A percentile compares a stretch with the other conserved stretches of the same genome.
Evolutionary conservation across 345 rosid genomes (phyloP).

Genomic region (Sonneratia caseolaris): DNA sequence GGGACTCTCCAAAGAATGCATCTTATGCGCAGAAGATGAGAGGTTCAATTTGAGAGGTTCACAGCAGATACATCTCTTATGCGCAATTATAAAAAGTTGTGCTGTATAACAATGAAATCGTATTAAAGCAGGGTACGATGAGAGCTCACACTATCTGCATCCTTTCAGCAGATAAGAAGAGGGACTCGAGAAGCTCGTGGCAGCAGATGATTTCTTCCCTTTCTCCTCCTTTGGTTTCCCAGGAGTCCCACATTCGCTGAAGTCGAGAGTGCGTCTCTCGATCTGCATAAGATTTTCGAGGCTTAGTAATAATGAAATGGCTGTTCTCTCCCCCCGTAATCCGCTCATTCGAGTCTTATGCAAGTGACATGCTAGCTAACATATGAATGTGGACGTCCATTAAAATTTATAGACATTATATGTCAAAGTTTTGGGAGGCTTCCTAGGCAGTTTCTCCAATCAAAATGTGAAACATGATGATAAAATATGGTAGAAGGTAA

Average conservation of each 20-base stretch:
- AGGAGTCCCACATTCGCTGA: conserved; percentile 88
- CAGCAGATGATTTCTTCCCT: conserved; percentile 24
- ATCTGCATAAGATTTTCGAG: conserved; percentile 37
- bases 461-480: too few species aligned
- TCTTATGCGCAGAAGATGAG: neutral
- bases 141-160: conserved; percentile 45
- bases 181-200: conserved; percentile 45
- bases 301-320: neutral
- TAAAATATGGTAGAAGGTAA: too few species aligned
- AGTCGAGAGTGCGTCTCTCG: conserved; percentile 79
- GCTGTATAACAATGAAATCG: neutral
- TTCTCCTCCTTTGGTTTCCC: conserved; percentile 45
- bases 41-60: neutral
- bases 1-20: neutral
- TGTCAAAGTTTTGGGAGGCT: too few species aligned
- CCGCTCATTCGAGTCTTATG: too few species aligned
- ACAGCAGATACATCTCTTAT: neutral
- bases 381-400: too few species aligned
- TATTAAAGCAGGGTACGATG: neutral
- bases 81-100: neutral
- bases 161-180: conserved; percentile 74
- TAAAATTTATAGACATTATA: too few species aligned
- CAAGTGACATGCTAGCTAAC: too few species aligned
- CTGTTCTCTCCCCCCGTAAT: too few species aligned
- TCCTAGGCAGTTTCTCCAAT: too few species aligned